Base-by-base conservation (phyloP, 495 filamentous ascomycete species). In the Talaromyces adpressus region DNA sequence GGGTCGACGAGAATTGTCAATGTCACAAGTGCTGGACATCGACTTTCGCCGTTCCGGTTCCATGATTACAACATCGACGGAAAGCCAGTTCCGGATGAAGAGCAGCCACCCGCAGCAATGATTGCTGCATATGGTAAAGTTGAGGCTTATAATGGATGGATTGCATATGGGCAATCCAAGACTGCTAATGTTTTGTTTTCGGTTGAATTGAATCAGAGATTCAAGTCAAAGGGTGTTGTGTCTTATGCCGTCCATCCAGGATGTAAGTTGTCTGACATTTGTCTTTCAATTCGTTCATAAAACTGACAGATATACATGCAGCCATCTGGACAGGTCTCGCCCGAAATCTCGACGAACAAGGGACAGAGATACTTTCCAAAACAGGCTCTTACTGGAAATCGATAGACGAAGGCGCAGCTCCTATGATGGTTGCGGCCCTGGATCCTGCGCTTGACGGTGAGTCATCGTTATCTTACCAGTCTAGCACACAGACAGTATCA, bases 91-190 rank as follows among this genome's bases (percentile, higher is more conserved):
- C 66, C 68, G 18, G 8, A 39, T 3, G 64, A 70, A 36, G 66
- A 68, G 30, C 64, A 63, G 56, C 66, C 68, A 4, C 64, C 66
- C 0, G 54, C 60, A 23, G 54, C 52, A 6, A 39, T 70, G 16
- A 60, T 66, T 54, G 57, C 66, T 2, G 65, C 64, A 59, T 69
- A 67, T 25, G 65, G 56, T 3, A 54, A 56, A 4, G n/a, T 66
- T 41, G 68, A 62, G 39, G 68, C 67, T 20, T 69, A 70, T 52
- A 68, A 62, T 56, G 65, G 71, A 6, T 80, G 71, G 69, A 36
- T 69, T 25, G 79, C 82, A 20, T 93, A 92, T 70, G 80, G 76
- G 3, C 81, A 89, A 61, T 83, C 81, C 59, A 88, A 87, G 71
- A 81, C 84, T 34, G 85, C 84, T 27, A 88, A 86, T 62, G 75